Conservation (phyloP, 176 grass and related monocot genomes). For the Olyra latifolia region DNA sequence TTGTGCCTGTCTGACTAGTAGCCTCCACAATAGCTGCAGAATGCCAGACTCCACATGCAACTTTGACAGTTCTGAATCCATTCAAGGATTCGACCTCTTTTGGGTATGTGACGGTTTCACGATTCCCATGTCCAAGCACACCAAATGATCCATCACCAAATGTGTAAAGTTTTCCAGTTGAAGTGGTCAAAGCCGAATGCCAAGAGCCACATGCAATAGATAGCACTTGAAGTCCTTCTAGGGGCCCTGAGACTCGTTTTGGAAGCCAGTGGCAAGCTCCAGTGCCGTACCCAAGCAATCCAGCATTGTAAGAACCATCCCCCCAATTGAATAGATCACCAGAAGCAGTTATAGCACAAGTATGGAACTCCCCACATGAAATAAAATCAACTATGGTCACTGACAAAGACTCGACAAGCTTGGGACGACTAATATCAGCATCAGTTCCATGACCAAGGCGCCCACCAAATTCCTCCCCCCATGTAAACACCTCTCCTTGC, state of each 20-base stretch:
- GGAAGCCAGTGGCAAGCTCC: slow-evolving; percentile 73
- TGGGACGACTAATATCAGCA: slow-evolving; percentile 66
- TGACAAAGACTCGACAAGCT: slow-evolving; percentile 76
- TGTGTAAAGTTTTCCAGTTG: slow-evolving; percentile 71
- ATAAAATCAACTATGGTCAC: slow-evolving; percentile 74
- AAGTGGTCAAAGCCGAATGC: slow-evolving; percentile 83
- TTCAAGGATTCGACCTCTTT: slow-evolving; percentile 69
- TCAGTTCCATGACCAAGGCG: slow-evolving; percentile 75
- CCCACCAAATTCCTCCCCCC: slow-evolving; percentile 84
- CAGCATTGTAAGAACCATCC: slow-evolving; percentile 62
- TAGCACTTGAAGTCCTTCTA: slow-evolving; percentile 79
- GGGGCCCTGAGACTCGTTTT: slow-evolving; percentile 64
- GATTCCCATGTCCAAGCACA: slow-evolving; percentile 79
- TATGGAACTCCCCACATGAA: slow-evolving; percentile 88
- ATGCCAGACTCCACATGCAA: slow-evolving; percentile 93
- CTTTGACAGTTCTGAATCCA: slow-evolving; percentile 60
- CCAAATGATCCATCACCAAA: slow-evolving; percentile 94
- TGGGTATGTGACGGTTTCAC: slow-evolving; percentile 59
- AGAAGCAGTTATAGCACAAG: slow-evolving; percentile 72
- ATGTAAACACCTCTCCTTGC: slow-evolving; percentile 90
- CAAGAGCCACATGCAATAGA: slow-evolving; percentile 80
- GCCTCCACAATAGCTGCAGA: slow-evolving; percentile 84
- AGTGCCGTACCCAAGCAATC: slow-evolving; percentile 75
- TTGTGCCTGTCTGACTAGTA: slow-evolving; percentile 40
- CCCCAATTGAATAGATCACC: slow-evolving; percentile 93